Percentiles rank a stretch among this genome's conserved stretches.
These are phyloP conservation scores for Exobasidium rhododendri DNA, from an alignment of 1,284 basidiomycete species.

Conservation along the genomic window DNA sequence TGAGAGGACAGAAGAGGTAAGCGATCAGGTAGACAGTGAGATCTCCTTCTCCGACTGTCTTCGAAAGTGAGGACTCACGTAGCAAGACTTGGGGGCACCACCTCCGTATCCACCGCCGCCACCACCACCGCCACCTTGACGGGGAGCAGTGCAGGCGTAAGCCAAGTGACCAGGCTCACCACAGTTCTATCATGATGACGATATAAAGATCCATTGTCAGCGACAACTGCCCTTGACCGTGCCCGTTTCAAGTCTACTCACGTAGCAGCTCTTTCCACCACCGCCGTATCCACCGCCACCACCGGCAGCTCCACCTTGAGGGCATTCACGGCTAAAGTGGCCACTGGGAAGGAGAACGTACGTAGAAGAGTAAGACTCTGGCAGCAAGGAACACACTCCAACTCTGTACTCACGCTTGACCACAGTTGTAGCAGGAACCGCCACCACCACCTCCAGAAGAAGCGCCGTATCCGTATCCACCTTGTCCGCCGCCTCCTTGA, in stretches of 20 bases:
- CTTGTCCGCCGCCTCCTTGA: constrained; percentile 7
- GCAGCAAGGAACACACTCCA: constrained; percentile 26
- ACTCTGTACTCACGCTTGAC: not conserved
- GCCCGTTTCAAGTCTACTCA: no score
- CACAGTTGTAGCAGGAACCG: constrained; percentile 18
- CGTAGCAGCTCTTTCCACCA: constrained; percentile 37
- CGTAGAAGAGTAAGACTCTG: no score
- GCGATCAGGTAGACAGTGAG: no score
- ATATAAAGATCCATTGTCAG: not conserved
- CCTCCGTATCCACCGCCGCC: not conserved
- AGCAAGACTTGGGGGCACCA: not conserved
- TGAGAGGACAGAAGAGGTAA: not conserved
- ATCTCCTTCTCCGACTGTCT: no score
- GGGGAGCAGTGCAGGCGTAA: not conserved
- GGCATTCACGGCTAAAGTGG: constrained; percentile 49
- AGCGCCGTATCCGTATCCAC: constrained; percentile 17
- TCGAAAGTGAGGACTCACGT: no score
- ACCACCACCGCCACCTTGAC: not conserved
- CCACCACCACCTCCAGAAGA: constrained; percentile 9
- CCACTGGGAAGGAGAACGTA: constrained; percentile 20
- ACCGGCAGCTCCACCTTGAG: constrained; percentile 38
- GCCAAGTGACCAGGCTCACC: constrained; percentile 4
- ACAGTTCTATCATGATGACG: constrained; percentile 5
- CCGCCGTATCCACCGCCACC: constrained; percentile 10
- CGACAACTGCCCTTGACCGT: no score